Evolutionary conservation across 2,329 filamentous ascomycete species (phyloP), one percentile per base, ranked within the genome.

Genomic region (Alternaria ethzedia): DNA sequence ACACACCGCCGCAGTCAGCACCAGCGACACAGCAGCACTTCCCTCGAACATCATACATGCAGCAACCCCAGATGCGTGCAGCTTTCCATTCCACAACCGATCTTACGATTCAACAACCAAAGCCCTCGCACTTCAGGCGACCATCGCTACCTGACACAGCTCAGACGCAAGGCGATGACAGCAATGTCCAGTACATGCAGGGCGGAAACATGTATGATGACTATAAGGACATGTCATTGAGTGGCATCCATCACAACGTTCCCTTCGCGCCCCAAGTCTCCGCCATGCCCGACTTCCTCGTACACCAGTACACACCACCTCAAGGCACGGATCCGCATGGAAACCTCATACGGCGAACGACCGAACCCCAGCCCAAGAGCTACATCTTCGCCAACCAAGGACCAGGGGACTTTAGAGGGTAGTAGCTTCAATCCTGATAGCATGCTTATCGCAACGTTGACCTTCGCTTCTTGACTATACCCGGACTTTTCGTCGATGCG

Each of bases 1-100:
- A 84, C 61, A 84, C 83, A 5, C 83, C 83, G 41, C 83, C 83
- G 8, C 83, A 85, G 65, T 85, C 83, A 25, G 83, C 83, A 41
- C 83, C 83, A 13, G 82, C 83, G 3, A 81, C 79, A n/a, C 83
- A 85, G 64, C 81, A 83, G 68, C 79, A 73, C 49, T 85, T 85
- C 61, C 76, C 81, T 15, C 73, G 73, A 10, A 72, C 71, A 26
- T 67, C 73, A 8, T 81, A 79, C 58, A 78, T 80, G 73, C 76
- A 75, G 36, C 76, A 74, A 7, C 71, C 77, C 17, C 77, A 79
- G 28, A 71, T 73, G 63, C 73, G 70, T 28, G 57, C 70, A 51
- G 76, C 70, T n/a, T 79, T 76, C 41, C 76, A 77, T 47, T 78
- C 77, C 3, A 73, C 75, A 12, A 74, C 72, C 12, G 78, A 80